Base-by-base conservation (phyloP, 2,329 filamentous ascomycete species). In the Aspergillus sojae region DNA sequence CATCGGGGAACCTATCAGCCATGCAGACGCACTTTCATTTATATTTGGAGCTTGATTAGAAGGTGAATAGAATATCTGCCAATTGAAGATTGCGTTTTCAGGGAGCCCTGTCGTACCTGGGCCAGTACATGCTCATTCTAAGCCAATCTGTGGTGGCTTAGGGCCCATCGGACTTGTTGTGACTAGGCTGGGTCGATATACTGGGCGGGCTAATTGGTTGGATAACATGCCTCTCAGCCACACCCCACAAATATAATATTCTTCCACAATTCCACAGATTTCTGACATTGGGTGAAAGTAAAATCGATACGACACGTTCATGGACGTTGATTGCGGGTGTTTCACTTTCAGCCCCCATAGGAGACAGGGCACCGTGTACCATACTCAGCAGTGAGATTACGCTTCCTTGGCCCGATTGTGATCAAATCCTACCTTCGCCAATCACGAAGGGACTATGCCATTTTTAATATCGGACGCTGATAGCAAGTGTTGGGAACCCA, bases 311-410 rank as follows among this genome's bases (percentile, higher is more conserved):
- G 34, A 55, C 12, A 19, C 11, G 0, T 55, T 55, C 32, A 12
- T 23, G 14, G 6, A 5, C 34, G 30, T 39, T 55, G 32, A 55
- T 55, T 39, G 52, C 32, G n/a, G 32, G 3, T 39, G 32, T 55
- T 55, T 39, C 52, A 55, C 16, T 55, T 28, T 39, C 32, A 55
- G 52, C 32, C 32, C 52, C 52, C 32, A 41, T 55, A 5, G n/a
- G 12, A 12, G 10, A 36, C 32, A 39, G 23, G 19, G 32, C 11
- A 36, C 23, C n/a, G 12, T 23, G n/a, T 19, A 55, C 16, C 11
- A 5, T 12, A 5, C 32, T 39, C 21, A 30, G n/a, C 12, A 3
- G 28, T 52, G 9, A 34, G 28, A 34, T 34, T 52, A 21, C 19
- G 28, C 28, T 52, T 32, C 16, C 48, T n/a, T 23, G 2, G 26